A percentile compares a stretch with the other conserved stretches of the same genome.
phyloP scores from a whole-genome alignment of 2,329 filamentous ascomycete genomes.

The Aspergillus sp. region DNA sequence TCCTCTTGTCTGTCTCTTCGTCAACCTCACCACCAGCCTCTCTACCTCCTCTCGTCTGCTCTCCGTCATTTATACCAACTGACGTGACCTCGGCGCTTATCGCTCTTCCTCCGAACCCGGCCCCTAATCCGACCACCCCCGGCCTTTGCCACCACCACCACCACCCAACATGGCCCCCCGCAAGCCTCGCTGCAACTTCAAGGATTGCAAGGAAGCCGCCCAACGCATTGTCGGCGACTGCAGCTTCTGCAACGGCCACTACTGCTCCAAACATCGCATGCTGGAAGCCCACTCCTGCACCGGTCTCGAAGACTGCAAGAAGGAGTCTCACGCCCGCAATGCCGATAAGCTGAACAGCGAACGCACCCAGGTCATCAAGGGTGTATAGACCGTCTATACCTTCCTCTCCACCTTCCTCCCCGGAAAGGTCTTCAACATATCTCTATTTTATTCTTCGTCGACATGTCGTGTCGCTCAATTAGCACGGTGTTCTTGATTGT shows the following conservation, averaged over 20 bases:
- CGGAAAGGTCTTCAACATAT: too few relatives aligned
- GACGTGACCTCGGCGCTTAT: conserved; percentile 7
- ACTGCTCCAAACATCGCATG: conserved; percentile 91
- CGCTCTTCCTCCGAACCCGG: conserved; percentile 11
- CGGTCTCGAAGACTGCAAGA: conserved; percentile 94
- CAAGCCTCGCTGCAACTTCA: conserved; percentile 75
- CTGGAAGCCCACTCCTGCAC: conserved; percentile 92
- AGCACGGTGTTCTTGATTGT: conserved; percentile 29
- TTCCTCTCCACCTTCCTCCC: too few relatives aligned
- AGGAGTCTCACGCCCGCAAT: conserved; percentile 92
- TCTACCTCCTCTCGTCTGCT: conserved; percentile 1
- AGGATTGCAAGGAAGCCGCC: conserved; percentile 81
- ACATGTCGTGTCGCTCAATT: conserved; percentile 13
- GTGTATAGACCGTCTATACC: conserved; percentile 72
- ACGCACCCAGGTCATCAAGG: conserved; percentile 89
- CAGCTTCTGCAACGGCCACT: conserved; percentile 89
- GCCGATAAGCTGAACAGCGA: conserved; percentile 88
- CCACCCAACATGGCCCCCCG: conserved; percentile 45
- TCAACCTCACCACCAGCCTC: not conserved
- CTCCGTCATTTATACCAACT: not conserved
- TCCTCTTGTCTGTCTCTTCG: not conserved
- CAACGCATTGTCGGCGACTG: conserved; percentile 96
- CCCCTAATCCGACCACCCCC: conserved; percentile 5
- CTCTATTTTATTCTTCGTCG: too few relatives aligned
- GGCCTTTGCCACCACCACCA: conserved; percentile 6